These are phyloP conservation scores for Marasmius tenuissimus DNA, from an alignment of 1,284 basidiomycete genomes.

Conservation along the genomic window DNA sequence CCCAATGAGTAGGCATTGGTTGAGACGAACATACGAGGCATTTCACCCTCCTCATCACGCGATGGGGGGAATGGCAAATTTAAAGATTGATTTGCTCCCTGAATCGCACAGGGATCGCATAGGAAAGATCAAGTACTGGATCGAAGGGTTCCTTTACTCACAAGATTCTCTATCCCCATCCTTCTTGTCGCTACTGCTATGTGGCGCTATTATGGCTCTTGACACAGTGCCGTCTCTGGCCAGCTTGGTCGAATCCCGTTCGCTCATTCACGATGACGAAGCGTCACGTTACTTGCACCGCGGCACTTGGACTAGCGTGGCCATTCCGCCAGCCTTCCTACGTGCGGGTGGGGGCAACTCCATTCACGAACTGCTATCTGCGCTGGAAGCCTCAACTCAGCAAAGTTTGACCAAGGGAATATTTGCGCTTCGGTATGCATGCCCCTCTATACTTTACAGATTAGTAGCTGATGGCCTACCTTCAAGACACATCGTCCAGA, in stretches of 20 bases:
- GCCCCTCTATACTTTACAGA: too few species aligned
- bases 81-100: background rate
- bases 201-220: slow-evolving; percentile 3
- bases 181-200: slow-evolving; percentile 8
- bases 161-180: background rate
- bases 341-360: background rate
- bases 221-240: background rate
- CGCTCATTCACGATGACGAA: slow-evolving; percentile 1
- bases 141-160: slow-evolving; percentile 1
- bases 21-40: slow-evolving; percentile 8
- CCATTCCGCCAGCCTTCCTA: background rate
- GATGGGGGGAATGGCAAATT: slow-evolving; percentile 1
- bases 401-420: slow-evolving; percentile 1
- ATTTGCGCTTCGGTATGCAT: slow-evolving; percentile 6
- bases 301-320: background rate
- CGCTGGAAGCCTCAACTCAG: background rate
- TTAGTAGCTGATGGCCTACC: too few species aligned
- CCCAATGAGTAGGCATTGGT: slow-evolving; percentile 10
- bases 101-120: background rate
- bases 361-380: slow-evolving; percentile 2
- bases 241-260: background rate
- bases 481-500: slow-evolving; percentile 7
- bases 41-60: slow-evolving; percentile 8
- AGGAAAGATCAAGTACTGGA: slow-evolving; percentile 2
- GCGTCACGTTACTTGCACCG: slow-evolving; percentile 1